phyloP scores from a whole-genome alignment of 2,329 filamentous ascomycete species.

The Beauveria pseudobassiana region DNA sequence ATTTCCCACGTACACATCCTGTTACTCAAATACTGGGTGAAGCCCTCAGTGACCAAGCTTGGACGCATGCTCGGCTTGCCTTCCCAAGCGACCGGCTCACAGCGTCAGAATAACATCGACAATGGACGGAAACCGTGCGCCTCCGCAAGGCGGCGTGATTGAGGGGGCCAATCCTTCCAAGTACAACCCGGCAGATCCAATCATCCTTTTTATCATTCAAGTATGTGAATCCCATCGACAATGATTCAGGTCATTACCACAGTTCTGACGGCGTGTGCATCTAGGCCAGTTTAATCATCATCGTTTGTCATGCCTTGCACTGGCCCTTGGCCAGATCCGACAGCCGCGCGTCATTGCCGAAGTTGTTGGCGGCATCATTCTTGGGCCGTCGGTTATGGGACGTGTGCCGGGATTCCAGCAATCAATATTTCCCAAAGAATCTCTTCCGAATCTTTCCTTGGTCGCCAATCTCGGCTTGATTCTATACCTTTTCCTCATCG shows the following conservation, averaged over 20 bases:
- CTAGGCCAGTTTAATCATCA: conserved; percentile 37
- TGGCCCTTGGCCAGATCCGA: conserved; percentile 67
- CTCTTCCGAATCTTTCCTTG: conserved; percentile 67
- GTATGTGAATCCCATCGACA: conserved; percentile 20
- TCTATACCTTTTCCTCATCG: conserved; percentile 81
- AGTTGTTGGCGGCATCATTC: conserved; percentile 74
- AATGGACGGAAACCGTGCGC: not conserved
- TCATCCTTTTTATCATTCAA: conserved; percentile 73
- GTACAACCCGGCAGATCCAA: conserved; percentile 64
- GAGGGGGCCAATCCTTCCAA: conserved; percentile 61
- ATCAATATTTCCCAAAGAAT: conserved; percentile 68
- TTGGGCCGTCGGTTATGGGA: conserved; percentile 84
- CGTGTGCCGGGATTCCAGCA: conserved; percentile 70
- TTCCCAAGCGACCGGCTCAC: not conserved
- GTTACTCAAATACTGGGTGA: not conserved
- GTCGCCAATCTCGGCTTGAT: conserved; percentile 79
- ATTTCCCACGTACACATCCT: not conserved
- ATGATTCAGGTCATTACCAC: not conserved
- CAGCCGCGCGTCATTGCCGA: conserved; percentile 80
- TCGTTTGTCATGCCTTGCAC: conserved; percentile 50
- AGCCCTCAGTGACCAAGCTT: not conserved
- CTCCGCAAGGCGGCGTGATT: conserved; percentile 54
- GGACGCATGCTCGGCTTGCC: not conserved
- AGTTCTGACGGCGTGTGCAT: conserved; percentile 12
- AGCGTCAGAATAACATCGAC: not conserved